Evolutionary conservation across 192 early-diverging fungal species (phyloP), one percentile per base, ranked within the genome.

Genomic region (Umbelopsis isabellina): DNA sequence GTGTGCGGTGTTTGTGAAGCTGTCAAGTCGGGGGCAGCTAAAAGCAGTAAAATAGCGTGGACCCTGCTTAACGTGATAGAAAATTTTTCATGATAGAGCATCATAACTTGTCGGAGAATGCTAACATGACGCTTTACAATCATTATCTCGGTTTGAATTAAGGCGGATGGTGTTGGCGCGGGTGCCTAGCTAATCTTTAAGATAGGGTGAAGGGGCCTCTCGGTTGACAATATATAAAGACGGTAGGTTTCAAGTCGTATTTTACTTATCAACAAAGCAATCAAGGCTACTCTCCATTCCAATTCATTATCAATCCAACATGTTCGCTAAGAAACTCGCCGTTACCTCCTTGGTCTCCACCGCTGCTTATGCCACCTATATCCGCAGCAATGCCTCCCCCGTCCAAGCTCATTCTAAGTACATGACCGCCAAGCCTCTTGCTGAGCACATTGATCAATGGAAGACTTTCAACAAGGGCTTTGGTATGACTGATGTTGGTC

Each of bases 401-500:
- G 22, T 64, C 33, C 46, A 44, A 35, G 76, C 72, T 13, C 65
- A 73, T 21, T 51, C 71, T n/a, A 13, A 70, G 9, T 23, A 67
- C 25, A 78, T 78, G 76, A 70, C 71, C n/a, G 44, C 51, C 6
- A 37, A 35, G 18, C 55, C 55, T 11, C 6, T 61, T 5, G 55
- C 55, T 27, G 55, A 61, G 16, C 55, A 33, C 13, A 16, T 61
- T 30, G 55, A 61, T 30, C 68, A 76, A 70, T 80, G 79, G 79
- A 66, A 65, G 21, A 69, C 49, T 49, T 48, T 68, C 12, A 80
- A 80, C 25, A 80, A 80, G 13, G 79, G 79, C 35, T 49, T 81
- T 45, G 73, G 76, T 64, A 33, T 77, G 10, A 30, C 46, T n/a
- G 80, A 78, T 75, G 80, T 81, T 23, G 64, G 69, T 35, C 76